Evolutionary conservation across 2,329 filamentous ascomycete species (phyloP).

Genomic region (Periglandula ipomoeae): DNA sequence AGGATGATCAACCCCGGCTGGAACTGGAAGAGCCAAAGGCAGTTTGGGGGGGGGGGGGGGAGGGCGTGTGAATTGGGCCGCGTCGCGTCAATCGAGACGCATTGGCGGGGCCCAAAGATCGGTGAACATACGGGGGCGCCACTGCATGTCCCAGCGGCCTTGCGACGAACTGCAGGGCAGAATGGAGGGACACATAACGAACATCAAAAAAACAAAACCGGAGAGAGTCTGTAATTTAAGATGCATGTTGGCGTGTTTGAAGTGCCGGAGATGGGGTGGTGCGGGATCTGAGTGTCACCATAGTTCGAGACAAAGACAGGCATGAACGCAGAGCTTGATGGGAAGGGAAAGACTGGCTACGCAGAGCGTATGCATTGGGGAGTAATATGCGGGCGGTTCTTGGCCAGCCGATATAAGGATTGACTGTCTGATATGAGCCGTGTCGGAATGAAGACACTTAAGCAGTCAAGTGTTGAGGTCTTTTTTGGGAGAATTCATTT

Average conservation of each 20-base stretch:
- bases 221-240: neutral
- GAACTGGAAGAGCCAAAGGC: no score
- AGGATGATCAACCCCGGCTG: no score
- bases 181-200: neutral
- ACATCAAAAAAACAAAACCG: neutral
- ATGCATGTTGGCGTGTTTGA: neutral
- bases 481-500: no score
- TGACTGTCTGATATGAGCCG: neutral
- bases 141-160: neutral
- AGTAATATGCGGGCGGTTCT: no score
- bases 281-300: neutral
- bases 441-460: constrained; percentile 1
- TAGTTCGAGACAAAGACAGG: no score
- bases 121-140: neutral
- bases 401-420: no score
- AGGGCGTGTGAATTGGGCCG: neutral
- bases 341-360: neutral
- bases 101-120: constrained; percentile 1
- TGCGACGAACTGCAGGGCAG: neutral
- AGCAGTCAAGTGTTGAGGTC: neutral
- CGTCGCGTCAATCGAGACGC: constrained; percentile 3
- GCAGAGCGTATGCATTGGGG: neutral
- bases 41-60: no score
- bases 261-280: neutral
- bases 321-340: neutral